Conservation (phyloP, 139 green algal genomes). For the Coccomyxa sp. region DNA sequence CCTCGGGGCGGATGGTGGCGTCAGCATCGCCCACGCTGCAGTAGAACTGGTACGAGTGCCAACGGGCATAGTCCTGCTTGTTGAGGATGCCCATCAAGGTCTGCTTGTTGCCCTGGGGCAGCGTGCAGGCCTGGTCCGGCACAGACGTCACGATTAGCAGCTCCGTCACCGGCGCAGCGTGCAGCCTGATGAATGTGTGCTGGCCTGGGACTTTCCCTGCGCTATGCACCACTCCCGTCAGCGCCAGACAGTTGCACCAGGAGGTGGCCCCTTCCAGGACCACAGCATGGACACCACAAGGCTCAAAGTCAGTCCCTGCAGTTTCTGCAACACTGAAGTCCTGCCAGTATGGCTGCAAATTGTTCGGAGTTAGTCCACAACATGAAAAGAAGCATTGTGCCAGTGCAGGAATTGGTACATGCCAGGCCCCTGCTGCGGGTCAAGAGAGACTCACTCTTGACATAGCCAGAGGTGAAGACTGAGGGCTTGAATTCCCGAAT, state of each 20-base stretch:
- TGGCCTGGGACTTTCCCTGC: background rate
- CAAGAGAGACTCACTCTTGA: background rate
- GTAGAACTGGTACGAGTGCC: conserved; percentile 14
- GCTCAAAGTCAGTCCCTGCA: too few relatives aligned
- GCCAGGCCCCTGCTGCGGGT: background rate
- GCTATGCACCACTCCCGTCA: too few relatives aligned
- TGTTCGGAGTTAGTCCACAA: too few relatives aligned
- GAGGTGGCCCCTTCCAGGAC: too few relatives aligned
- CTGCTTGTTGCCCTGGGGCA: background rate
- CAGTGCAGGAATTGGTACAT: background rate
- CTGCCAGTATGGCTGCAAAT: too few relatives aligned
- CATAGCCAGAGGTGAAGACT: background rate
- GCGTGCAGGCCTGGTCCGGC: background rate
- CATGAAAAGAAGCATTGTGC: too few relatives aligned
- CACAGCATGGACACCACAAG: too few relatives aligned
- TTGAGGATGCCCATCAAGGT: conserved; percentile 5
- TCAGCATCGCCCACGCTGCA: background rate
- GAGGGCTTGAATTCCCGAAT: background rate
- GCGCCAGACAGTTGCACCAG: too few relatives aligned
- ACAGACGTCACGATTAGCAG: conserved; percentile 5
- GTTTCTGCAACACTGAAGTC: too few relatives aligned
- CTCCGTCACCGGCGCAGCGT: conserved; percentile 1
- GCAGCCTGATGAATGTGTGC: conserved; percentile 5
- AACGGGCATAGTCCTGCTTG: conserved; percentile 23
- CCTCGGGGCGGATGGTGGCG: background rate